Conservation (phyloP, 1,139 yeast genomes). For the Yamadazyma oceani region DNA sequence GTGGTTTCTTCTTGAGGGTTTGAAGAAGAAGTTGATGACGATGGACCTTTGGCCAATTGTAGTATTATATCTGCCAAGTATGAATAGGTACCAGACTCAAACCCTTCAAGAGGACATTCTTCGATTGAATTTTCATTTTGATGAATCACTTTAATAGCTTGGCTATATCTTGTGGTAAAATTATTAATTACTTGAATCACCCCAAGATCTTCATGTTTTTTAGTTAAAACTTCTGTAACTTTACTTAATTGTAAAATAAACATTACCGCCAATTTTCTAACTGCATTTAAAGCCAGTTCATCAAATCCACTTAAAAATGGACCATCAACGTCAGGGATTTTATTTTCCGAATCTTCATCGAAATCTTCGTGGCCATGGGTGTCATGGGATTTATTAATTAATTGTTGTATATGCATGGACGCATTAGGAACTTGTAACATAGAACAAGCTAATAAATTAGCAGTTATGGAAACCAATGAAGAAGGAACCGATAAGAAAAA, state of each 20-base stretch:
- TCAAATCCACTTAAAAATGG: conserved; percentile 58
- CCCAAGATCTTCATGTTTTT: conserved; percentile 50
- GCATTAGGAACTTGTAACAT: conserved; percentile 51
- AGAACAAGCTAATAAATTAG: conserved; percentile 71
- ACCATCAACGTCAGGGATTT: conserved; percentile 41
- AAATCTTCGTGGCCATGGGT: conserved; percentile 11
- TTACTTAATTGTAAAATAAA: conserved; percentile 45
- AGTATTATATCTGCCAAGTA: conserved; percentile 28
- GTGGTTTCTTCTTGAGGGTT: conserved; percentile 10
- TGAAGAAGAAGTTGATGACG: background rate
- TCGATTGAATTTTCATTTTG: conserved; percentile 23
- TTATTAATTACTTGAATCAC: conserved; percentile 41
- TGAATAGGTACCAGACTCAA: conserved; percentile 19
- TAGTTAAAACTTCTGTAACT: conserved; percentile 55
- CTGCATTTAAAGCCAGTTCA: conserved; percentile 35
- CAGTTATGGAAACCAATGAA: conserved; percentile 65
- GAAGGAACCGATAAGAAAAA: conserved; percentile 62
- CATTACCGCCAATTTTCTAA: conserved; percentile 47
- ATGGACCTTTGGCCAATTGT: conserved; percentile 23
- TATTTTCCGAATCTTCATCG: conserved; percentile 32
- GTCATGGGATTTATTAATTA: conserved; percentile 22
- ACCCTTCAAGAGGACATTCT: conserved; percentile 13
- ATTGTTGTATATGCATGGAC: conserved; percentile 26
- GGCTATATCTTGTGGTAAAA: conserved; percentile 28
- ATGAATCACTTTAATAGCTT: conserved; percentile 25